phyloP scores from a whole-genome alignment of 345 rosid genomes.

The Ricinus communis region DNA sequence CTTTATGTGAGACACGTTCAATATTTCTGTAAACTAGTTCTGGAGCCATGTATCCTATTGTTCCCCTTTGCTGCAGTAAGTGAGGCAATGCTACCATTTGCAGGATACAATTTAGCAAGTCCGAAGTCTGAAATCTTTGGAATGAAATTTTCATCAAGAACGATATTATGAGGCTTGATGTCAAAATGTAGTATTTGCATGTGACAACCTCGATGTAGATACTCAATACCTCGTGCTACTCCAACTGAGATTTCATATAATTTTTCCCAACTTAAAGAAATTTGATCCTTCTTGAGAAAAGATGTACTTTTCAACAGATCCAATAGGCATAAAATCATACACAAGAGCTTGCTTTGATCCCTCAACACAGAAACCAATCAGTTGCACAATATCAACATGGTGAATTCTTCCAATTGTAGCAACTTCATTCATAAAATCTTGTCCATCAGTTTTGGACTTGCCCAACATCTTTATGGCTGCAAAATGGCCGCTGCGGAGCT shows the following conservation, averaged over 20 bases:
- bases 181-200: constrained; percentile 16
- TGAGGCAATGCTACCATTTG: neutral
- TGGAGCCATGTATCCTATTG: constrained; percentile 11
- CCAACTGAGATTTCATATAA: constrained; percentile 8
- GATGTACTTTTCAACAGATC: neutral
- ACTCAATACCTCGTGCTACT: constrained; percentile 12
- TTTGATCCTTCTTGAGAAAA: neutral
- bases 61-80: constrained; percentile 1
- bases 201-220: neutral
- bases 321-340: constrained; percentile 15
- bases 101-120: neutral
- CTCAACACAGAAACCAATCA: constrained; percentile 8
- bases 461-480: neutral
- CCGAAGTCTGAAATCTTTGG: constrained; percentile 9
- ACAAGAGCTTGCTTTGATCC: constrained; percentile 14
- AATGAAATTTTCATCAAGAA: neutral
- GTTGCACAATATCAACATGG: neutral
- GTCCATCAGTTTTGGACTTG: neutral
- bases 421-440: constrained; percentile 19
- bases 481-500: constrained; percentile 6
- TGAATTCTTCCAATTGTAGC: constrained; percentile 19
- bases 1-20: neutral
- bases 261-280: neutral
- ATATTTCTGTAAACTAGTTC: constrained; percentile 4
- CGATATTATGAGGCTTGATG: constrained; percentile 13